These are phyloP conservation scores for Ophiostoma ips DNA, from an alignment of 2,329 filamentous ascomycete genomes.

Conservation along the genomic window DNA sequence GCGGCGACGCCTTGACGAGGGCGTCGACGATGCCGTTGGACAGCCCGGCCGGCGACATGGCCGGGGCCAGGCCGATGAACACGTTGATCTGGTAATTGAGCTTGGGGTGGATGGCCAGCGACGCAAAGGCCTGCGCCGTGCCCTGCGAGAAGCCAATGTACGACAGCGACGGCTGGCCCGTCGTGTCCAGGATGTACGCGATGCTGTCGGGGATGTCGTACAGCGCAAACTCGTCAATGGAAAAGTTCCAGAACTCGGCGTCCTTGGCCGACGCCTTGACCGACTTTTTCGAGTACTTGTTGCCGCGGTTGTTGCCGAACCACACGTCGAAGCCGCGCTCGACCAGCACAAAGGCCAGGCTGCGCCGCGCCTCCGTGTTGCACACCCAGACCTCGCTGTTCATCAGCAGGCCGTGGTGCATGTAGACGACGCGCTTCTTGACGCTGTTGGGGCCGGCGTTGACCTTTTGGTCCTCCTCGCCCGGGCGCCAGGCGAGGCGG, in stretches of 20 bases:
- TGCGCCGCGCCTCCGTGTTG: constrained; percentile 71
- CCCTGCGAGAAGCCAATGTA: constrained; percentile 98
- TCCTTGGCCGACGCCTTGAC: constrained; percentile 61
- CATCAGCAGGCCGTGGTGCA: constrained; percentile 95
- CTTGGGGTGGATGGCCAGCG: constrained; percentile 78
- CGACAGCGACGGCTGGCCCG: constrained; percentile 68
- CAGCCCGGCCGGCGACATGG: constrained; percentile 88
- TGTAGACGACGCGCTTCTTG: constrained; percentile 76
- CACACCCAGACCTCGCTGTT: constrained; percentile 98
- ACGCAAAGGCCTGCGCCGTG: constrained; percentile 91
- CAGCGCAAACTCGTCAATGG: constrained; percentile 96
- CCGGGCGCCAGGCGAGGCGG: constrained; percentile 67
- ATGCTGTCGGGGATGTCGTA: constrained; percentile 95
- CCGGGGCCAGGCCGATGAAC: constrained; percentile 88
- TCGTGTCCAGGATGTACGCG: constrained; percentile 75
- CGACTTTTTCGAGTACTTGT: constrained; percentile 98
- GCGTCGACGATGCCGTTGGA: constrained; percentile 85
- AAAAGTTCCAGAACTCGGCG: constrained; percentile 86
- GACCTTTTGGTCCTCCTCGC: constrained; percentile 65
- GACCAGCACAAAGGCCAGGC: constrained; percentile 76
- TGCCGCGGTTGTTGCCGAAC: constrained; percentile 94
- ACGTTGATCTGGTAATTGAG: constrained; percentile 90
- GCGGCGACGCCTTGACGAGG: constrained; percentile 82
- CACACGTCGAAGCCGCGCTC: constrained; percentile 93
- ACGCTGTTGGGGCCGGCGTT: constrained; percentile 56